Evolutionary conservation across 2,329 filamentous ascomycete genomes (phyloP), one percentile per base, ranked within the genome.

Genomic region (Biscogniauxia sp.): DNA sequence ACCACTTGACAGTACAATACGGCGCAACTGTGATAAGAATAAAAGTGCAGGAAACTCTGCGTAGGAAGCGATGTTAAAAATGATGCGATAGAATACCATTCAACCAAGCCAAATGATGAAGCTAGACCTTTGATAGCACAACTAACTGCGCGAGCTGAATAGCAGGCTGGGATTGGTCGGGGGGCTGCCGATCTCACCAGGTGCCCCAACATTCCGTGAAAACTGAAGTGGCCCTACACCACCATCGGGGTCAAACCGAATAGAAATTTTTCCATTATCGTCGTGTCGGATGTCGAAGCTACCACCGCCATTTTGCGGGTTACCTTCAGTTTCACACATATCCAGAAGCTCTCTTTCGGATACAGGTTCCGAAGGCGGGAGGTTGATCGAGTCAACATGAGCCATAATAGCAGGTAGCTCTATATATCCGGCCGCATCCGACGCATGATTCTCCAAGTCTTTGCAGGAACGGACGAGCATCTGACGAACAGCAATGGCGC

Each of bases 321-420:
- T 96, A 60, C 95, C 95, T 73, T 97, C 92, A 0, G 94, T 97
- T 69, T 98, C 94, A 74, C 91, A 95, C 61, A 96, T 89, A 60
- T 91, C 87, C 49, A 94, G 82, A 68, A 98, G 82, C 69, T 97
- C 93, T 25, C 82, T 70, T 80, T 86, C 74, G 65, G 80, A 74
- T 80, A 86, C 68, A 2, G 74, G 69, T 6, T 76, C 74, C 17
- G 75, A 68, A 25, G 79, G 72, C 25, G 81, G 75, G 60, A 88
- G 84, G 57, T 81, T 81, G n/a, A 83, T 77, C 37, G 79, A 78
- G 57, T 88, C 86, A 28, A 91, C 81, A 58, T 85, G 82, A 9
- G 88, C 84, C 67, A 93, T 88, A 69, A 93, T 82, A 20, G 81
- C 77, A 25, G 84, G 80, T 20, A 96, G 82, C 60, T 89, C 84